phyloP scores from a whole-genome alignment of 129 eudicot species.

The Lactuca saligna region DNA sequence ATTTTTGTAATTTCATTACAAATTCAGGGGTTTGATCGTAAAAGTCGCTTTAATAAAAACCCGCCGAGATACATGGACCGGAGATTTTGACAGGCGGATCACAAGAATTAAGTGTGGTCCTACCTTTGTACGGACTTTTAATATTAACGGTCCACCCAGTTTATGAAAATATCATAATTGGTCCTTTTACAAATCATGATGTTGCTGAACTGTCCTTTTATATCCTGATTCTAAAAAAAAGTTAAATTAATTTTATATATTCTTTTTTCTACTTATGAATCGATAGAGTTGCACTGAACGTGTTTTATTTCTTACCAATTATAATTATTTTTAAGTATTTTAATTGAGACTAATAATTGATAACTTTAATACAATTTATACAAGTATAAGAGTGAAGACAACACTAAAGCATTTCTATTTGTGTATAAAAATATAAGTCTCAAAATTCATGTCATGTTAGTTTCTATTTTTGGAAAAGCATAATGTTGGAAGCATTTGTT shows the following conservation, averaged over 20 bases:
- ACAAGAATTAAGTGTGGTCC: conserved; percentile 11
- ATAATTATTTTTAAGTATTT: neutral
- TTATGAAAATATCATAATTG: neutral
- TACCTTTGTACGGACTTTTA: conserved; percentile 13
- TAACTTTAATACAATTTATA: neutral
- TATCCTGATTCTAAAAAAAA: too few relatives aligned
- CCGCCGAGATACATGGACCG: conserved; percentile 24
- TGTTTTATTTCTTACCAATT: neutral
- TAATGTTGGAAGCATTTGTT: conserved; percentile 2
- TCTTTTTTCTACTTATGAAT: too few relatives aligned
- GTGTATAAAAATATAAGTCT: neutral
- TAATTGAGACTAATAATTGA: conserved; percentile 12
- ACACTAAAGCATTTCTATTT: conserved; percentile 1
- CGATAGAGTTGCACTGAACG: conserved; percentile 4
- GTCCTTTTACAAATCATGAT: conserved; percentile 6
- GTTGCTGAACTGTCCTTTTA: neutral
- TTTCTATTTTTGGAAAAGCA: conserved; percentile 14
- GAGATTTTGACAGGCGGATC: conserved; percentile 18
- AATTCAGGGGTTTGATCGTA: conserved; percentile 13
- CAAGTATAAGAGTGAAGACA: neutral
- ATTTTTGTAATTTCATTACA: neutral
- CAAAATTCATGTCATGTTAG: neutral
- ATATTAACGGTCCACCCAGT: neutral
- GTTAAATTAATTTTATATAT: too few relatives aligned
- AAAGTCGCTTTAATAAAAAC: neutral